Percentiles rank a stretch among this genome's conserved stretches.
phyloP scores from a whole-genome alignment of 768 basidiomycete species.

The Galerina sulciceps region DNA sequence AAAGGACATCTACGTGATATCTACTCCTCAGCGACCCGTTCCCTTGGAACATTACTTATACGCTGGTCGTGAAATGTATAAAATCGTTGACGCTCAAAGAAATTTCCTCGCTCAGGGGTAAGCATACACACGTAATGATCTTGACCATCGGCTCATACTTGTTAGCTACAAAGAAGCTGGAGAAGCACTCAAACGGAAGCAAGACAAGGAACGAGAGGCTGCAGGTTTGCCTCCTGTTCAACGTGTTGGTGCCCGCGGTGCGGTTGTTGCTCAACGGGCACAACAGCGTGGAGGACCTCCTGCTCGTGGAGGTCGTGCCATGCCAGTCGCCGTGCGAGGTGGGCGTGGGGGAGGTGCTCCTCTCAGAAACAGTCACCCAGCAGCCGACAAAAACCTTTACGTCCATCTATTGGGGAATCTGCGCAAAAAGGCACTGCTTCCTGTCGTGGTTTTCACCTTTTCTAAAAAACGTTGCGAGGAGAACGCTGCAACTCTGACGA shows the following conservation, averaged over 20 bases:
- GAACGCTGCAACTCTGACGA: conserved; percentile 87
- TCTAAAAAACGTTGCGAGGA: conserved; percentile 98
- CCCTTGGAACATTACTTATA: conserved; percentile 97
- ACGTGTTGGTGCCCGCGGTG: conserved; percentile 80
- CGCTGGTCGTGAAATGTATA: conserved; percentile 90
- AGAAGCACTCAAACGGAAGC: conserved; percentile 89
- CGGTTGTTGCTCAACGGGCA: conserved; percentile 57
- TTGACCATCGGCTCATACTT: not conserved
- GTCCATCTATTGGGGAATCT: conserved; percentile 89
- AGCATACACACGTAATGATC: conserved; percentile 30
- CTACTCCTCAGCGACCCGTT: conserved; percentile 93
- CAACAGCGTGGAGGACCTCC: conserved; percentile 55
- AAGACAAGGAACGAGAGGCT: conserved; percentile 97
- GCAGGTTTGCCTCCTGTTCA: conserved; percentile 89
- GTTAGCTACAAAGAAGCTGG: conserved; percentile 86
- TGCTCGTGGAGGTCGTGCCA: conserved; percentile 45
- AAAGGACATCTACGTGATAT: conserved; percentile 99
- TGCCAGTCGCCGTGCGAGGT: conserved; percentile 37
- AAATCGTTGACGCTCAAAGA: conserved; percentile 86
- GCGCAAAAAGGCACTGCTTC: conserved; percentile 84
- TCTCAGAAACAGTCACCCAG: conserved; percentile 64
- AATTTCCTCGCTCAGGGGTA: conserved; percentile 78
- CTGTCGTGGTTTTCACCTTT: conserved; percentile 96
- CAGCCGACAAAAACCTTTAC: conserved; percentile 88
- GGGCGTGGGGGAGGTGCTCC: conserved; percentile 50